These are phyloP conservation scores for Ustanciosporium gigantosporum DNA, from an alignment of 1,284 basidiomycete genomes.

Conservation along the genomic window DNA sequence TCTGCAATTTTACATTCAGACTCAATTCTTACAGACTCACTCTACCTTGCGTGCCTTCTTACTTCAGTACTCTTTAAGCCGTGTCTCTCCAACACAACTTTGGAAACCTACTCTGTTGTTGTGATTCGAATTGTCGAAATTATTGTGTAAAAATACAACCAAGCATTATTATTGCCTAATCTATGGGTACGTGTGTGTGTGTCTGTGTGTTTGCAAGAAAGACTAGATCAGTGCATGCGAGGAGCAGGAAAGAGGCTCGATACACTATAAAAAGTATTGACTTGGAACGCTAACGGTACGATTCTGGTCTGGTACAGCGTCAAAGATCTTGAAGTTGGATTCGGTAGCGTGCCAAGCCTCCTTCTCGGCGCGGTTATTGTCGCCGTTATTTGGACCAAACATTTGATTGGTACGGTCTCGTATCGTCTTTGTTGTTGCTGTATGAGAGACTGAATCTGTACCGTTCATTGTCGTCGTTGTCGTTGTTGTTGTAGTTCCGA, in stretches of 20 bases:
- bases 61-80: too few species aligned
- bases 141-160: too few species aligned
- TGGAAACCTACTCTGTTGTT: too few species aligned
- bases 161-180: too few species aligned
- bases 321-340: constrained; percentile 63
- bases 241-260: neutral
- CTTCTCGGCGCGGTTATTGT: constrained; percentile 3
- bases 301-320: constrained; percentile 53
- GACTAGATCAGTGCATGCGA: neutral
- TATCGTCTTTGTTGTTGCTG: neutral
- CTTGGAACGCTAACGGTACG: constrained; percentile 28
- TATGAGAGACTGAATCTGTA: neutral
- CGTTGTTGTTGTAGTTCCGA: too few species aligned
- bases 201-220: too few species aligned
- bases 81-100: too few species aligned
- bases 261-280: constrained; percentile 35
- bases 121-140: too few species aligned
- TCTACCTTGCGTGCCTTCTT: too few species aligned
- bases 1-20: constrained; percentile 9
- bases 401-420: neutral
- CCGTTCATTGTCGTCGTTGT: constrained; percentile 2
- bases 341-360: constrained; percentile 26
- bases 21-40: too few species aligned
- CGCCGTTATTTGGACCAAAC: too few species aligned
- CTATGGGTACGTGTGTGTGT: too few species aligned